phyloP scores from a whole-genome alignment of 306 rosid species.

The Sphenostylis stenocarpa region DNA sequence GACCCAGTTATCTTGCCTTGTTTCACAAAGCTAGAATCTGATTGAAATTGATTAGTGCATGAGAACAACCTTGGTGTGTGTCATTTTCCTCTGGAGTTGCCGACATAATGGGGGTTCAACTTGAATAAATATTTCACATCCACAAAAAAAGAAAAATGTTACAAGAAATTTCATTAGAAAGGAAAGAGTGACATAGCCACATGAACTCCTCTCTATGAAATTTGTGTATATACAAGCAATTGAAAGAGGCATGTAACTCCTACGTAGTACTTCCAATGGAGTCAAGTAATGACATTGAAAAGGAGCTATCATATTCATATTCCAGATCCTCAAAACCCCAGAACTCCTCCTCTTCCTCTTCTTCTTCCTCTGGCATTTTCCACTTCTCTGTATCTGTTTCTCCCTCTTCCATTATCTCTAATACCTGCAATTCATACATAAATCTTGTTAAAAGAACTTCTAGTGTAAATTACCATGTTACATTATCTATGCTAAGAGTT shows the following conservation, averaged over 20 bases:
- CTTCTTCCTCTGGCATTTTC: slow-evolving; percentile 85
- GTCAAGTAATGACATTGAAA: slow-evolving; percentile 67
- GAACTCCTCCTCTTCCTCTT: slow-evolving; percentile 67
- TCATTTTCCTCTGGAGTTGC: slow-evolving; percentile 35
- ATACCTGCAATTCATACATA: slow-evolving; percentile 46
- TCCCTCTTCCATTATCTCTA: slow-evolving; percentile 77
- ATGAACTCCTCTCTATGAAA: neutral
- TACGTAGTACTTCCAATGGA: slow-evolving; percentile 47
- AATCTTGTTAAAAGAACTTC: no score
- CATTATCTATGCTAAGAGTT: neutral
- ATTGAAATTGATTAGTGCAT: slow-evolving; percentile 4
- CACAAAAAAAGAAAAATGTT: neutral
- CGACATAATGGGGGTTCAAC: slow-evolving; percentile 26
- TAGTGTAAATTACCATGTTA: no score
- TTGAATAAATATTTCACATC: slow-evolving; percentile 21
- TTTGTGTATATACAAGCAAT: slow-evolving; percentile 32
- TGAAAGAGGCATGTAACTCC: slow-evolving; percentile 32
- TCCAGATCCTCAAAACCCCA: slow-evolving; percentile 95
- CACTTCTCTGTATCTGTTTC: slow-evolving; percentile 66
- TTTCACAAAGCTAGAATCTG: slow-evolving; percentile 2
- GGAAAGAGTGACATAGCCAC: neutral
- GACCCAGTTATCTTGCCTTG: neutral
- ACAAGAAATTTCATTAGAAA: slow-evolving; percentile 20
- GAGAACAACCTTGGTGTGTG: slow-evolving; percentile 10
- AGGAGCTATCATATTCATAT: slow-evolving; percentile 72